Percentiles rank a stretch among this genome's conserved stretches.
Conservation (phyloP, 805 yeast genomes). For the Zygoascus bituminiphila region DNA sequence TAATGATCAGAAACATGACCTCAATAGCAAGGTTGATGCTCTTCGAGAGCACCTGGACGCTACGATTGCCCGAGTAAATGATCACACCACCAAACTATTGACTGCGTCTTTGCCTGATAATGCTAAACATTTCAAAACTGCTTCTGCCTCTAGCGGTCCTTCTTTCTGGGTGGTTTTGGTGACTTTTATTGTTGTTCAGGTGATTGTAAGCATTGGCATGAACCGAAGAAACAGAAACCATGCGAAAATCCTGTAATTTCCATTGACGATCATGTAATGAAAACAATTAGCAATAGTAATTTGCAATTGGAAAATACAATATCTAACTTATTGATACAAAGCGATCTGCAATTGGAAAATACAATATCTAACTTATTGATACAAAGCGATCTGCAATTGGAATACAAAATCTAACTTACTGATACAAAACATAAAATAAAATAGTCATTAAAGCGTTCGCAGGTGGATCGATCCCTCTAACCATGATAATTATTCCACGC, state of each 20-base stretch:
- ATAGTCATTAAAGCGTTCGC: background rate
- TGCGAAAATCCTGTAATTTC: conserved; percentile 17
- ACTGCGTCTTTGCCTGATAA: conserved; percentile 9
- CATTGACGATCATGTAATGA: background rate
- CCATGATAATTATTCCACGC: conserved; percentile 18
- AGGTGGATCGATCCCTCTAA: background rate
- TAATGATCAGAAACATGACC: conserved; percentile 10
- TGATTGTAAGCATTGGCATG: conserved; percentile 24
- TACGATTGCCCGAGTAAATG: conserved; percentile 17
- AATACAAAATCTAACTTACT: too few relatives aligned
- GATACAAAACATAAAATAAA: background rate
- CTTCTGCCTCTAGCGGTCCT: conserved; percentile 22
- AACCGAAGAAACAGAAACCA: conserved; percentile 23
- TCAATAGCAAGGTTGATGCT: conserved; percentile 11
- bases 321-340: too few relatives aligned
- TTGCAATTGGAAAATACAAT: too few relatives aligned
- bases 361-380: too few relatives aligned
- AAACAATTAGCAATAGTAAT: too few relatives aligned
- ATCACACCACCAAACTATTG: conserved; percentile 19
- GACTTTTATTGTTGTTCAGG: conserved; percentile 20
- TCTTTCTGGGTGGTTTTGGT: conserved; percentile 21
- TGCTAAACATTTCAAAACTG: conserved; percentile 7
- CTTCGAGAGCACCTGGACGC: conserved; percentile 16
- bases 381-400: too few relatives aligned
- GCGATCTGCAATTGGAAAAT: too few relatives aligned